A percentile compares a stretch with the other conserved stretches of the same genome.
Evolutionary conservation across 768 basidiomycete species (phyloP).

Genomic region (Hericium erinaceus): DNA sequence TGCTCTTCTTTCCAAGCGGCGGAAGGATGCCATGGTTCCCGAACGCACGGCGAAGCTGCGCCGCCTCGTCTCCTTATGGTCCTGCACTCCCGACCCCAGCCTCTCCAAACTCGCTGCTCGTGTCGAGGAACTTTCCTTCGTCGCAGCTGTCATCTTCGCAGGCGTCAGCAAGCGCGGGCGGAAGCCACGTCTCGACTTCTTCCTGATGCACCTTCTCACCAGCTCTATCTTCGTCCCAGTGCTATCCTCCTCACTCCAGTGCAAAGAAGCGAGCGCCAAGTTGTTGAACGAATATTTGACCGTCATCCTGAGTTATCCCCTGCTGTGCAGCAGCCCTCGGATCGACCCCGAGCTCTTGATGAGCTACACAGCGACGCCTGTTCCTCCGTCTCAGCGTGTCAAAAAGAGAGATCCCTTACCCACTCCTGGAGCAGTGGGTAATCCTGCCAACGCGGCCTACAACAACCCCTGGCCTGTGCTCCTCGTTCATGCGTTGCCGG

Average conservation of each 20-base stretch:
- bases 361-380: conserved; percentile 32
- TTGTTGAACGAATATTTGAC: conserved; percentile 38
- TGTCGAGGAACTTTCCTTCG: conserved; percentile 44
- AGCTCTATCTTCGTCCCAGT: conserved; percentile 41
- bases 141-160: conserved; percentile 37
- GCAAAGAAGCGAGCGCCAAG: conserved; percentile 29
- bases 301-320: conserved; percentile 24
- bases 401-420: conserved; percentile 7
- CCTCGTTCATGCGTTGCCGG: conserved; percentile 34
- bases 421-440: conserved; percentile 22
- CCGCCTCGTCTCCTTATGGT: conserved; percentile 33
- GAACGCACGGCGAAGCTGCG: conserved; percentile 36
- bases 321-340: conserved; percentile 44
- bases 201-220: conserved; percentile 52
- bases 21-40: conserved; percentile 24
- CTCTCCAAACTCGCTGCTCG: conserved; percentile 30
- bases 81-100: conserved; percentile 24
- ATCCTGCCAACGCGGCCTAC: conserved; percentile 26
- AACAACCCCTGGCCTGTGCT: conserved; percentile 48
- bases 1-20: conserved; percentile 28
- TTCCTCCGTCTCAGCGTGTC: conserved; percentile 19
- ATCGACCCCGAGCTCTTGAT: conserved; percentile 41
- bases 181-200: conserved; percentile 44
- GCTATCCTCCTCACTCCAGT: conserved; percentile 24
- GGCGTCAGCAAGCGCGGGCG: conserved; percentile 36